phyloP scores from a whole-genome alignment of 2,329 filamentous ascomycete genomes.

The Apiospora aurea region DNA sequence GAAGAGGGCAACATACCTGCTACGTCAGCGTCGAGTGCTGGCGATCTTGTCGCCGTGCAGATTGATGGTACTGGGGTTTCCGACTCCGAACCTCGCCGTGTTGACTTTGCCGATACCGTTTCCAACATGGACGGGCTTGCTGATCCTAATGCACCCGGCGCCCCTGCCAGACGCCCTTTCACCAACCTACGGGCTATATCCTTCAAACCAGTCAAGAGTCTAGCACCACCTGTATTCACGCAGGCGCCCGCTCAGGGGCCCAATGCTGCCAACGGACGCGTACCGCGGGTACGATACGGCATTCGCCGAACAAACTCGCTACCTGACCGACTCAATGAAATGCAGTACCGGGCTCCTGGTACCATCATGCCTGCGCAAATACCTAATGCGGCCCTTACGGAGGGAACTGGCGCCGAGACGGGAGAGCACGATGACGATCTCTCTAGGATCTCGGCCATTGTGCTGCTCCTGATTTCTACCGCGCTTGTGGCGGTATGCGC shows the following conservation, averaged over 20 bases:
- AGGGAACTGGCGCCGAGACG: slow-evolving; percentile 34
- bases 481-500: slow-evolving; percentile 72
- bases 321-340: slow-evolving; percentile 68
- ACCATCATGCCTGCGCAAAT: slow-evolving; percentile 57
- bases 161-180: slow-evolving; percentile 54
- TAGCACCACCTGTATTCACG: slow-evolving; percentile 75
- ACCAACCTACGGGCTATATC: slow-evolving; percentile 65
- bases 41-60: slow-evolving; percentile 25
- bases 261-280: slow-evolving; percentile 49
- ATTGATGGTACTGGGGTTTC: not conserved
- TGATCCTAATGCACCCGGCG: slow-evolving; percentile 36
- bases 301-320: slow-evolving; percentile 78
- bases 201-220: slow-evolving; percentile 68
- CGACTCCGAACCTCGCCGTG: slow-evolving; percentile 57
- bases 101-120: slow-evolving; percentile 60
- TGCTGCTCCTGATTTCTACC: slow-evolving; percentile 70
- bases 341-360: slow-evolving; percentile 54
- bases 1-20: slow-evolving; percentile 31
- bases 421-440: slow-evolving; percentile 55
- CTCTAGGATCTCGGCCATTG: slow-evolving; percentile 62
- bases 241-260: slow-evolving; percentile 48
- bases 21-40: slow-evolving; percentile 7
- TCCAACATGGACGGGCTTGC: slow-evolving; percentile 36
- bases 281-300: slow-evolving; percentile 66
- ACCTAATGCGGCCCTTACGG: slow-evolving; percentile 47